Conservation (phyloP, 495 filamentous ascomycete genomes). For the Neurospora sp. region DNA sequence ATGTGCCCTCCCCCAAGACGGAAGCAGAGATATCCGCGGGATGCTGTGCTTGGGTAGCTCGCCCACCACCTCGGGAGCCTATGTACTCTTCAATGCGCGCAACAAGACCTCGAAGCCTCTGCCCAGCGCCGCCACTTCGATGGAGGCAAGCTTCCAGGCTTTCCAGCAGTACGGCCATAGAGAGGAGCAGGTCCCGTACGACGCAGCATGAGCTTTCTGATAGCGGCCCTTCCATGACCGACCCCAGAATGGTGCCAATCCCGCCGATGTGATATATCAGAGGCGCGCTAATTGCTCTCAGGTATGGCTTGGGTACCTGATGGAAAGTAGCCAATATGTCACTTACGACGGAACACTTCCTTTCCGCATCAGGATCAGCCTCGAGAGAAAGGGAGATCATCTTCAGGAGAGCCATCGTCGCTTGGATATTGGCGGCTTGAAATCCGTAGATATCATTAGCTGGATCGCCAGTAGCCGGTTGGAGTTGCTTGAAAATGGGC, state of each 20-base stretch:
- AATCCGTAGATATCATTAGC: constrained; percentile 35
- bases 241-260: constrained; percentile 40
- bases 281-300: constrained; percentile 41
- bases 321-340: constrained; percentile 38
- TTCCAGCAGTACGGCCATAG: constrained; percentile 40
- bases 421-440: constrained; percentile 45
- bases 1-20: background rate
- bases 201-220: constrained; percentile 36
- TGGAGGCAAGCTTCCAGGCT: constrained; percentile 35
- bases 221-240: constrained; percentile 38
- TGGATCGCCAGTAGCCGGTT: constrained; percentile 23
- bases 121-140: constrained; percentile 29
- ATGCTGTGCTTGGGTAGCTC: background rate
- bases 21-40: background rate
- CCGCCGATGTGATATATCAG: constrained; percentile 41
- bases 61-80: constrained; percentile 19
- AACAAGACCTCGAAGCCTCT: constrained; percentile 33
- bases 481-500: constrained; percentile 27
- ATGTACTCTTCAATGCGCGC: constrained; percentile 41
- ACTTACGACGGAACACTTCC: constrained; percentile 38
- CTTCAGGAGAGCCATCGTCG: constrained; percentile 40
- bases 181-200: constrained; percentile 34
- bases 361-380: constrained; percentile 27
- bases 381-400: constrained; percentile 38
- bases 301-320: constrained; percentile 33